Evolutionary conservation across 805 yeast genomes (phyloP).

Genomic region (Grigorovia yakushimaensis): DNA sequence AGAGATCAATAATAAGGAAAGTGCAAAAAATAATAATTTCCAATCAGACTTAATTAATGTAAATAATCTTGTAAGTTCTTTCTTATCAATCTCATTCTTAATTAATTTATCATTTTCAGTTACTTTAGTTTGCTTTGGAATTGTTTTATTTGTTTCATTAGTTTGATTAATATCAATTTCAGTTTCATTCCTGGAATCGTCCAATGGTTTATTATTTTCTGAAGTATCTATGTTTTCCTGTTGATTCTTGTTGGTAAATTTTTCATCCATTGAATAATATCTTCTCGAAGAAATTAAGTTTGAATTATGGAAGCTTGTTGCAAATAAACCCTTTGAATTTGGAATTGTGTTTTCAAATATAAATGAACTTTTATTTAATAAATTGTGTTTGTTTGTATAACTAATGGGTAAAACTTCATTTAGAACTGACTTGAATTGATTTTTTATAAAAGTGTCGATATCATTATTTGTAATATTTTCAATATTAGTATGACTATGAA

Average conservation of each 20-base stretch:
- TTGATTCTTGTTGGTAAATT: not conserved
- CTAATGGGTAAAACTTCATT: no score
- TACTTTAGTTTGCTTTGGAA: not conserved
- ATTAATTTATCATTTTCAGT: not conserved
- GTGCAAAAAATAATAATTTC: conserved; percentile 35
- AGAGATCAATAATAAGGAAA: conserved; percentile 36
- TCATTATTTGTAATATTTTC: not conserved
- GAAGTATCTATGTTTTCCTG: not conserved
- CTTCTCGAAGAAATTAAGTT: no score
- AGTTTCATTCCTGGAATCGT: no score
- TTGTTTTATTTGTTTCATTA: not conserved
- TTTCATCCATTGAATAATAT: no score
- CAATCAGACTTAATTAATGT: conserved; percentile 37
- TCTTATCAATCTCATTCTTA: not conserved
- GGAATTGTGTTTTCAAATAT: no score
- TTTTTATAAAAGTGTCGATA: not conserved
- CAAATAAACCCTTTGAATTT: no score
- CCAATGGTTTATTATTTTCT: not conserved
- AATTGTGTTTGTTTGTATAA: no score
- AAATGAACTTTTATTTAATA: no score
- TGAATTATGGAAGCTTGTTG: no score
- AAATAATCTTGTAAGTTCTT: conserved; percentile 27
- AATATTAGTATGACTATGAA: no score
- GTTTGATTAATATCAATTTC: no score
- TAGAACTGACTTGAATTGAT: no score